These are phyloP conservation scores for Oryza nivara DNA, from an alignment of 176 grass and related monocot species.

Conservation along the genomic window DNA sequence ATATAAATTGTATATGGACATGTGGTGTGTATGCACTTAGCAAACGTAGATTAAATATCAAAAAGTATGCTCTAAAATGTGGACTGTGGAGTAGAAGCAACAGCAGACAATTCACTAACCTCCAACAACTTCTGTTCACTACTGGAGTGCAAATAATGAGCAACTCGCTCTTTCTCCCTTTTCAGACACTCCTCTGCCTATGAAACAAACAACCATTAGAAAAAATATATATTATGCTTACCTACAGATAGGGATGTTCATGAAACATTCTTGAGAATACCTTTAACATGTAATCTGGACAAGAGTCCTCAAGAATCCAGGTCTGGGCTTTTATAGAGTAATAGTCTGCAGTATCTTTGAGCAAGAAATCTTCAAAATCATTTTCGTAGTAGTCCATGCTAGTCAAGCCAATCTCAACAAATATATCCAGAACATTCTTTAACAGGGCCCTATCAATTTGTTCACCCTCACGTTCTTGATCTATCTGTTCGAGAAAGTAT, in stretches of 20 bases:
- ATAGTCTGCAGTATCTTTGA: conserved; percentile 72
- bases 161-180: conserved; percentile 87
- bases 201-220: conserved; percentile 40
- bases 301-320: conserved; percentile 69
- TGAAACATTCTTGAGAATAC: conserved; percentile 39
- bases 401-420: conserved; percentile 76
- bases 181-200: conserved; percentile 91
- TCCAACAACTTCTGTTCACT: conserved; percentile 89
- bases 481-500: conserved; percentile 59
- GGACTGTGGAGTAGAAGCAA: background rate
- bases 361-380: conserved; percentile 88
- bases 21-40: background rate
- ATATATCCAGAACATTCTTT: conserved; percentile 86
- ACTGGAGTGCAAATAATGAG: conserved; percentile 88
- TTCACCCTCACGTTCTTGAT: conserved; percentile 76
- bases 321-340: conserved; percentile 77
- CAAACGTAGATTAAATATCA: background rate
- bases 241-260: background rate
- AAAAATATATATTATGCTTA: conserved; percentile 5
- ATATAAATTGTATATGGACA: background rate
- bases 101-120: conserved; percentile 49
- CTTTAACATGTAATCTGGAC: conserved; percentile 85
- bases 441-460: conserved; percentile 76
- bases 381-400: conserved; percentile 68
- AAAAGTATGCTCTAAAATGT: background rate